Base-by-base conservation (phyloP, 2,329 filamentous ascomycete species). In the Coniochaeta sp. region DNA sequence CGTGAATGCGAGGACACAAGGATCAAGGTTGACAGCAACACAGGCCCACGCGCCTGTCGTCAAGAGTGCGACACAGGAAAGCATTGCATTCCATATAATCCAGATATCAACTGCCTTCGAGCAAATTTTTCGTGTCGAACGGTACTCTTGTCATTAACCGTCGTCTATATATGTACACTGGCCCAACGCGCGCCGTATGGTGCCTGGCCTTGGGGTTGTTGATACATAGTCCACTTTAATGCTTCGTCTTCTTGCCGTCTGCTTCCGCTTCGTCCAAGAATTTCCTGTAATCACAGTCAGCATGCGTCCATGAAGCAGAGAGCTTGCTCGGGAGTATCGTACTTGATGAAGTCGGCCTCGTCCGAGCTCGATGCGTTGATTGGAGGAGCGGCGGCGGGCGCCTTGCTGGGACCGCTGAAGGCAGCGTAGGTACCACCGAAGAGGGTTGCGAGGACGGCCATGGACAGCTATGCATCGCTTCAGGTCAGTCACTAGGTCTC, bases 301-400 rank as follows among this genome's bases (percentile, higher is more conserved):
- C 62, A 47, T 22, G 38, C 4, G 54, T 19, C 16, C 4, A 24
- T 36, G 34, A 12, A 32, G 22, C 30, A 58, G 55, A 58, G 56
- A 32, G 63, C n/a, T 5, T 6, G 57, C 60, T 40, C 60, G 63
- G 59, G 59, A 60, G 58, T 55, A 58, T 70, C 80, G 77, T 73
- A 86, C 83, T 85, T 84, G 78, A 86, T 85, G 74, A 86, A 86
- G 71, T 85, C 81, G 73, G 80, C 82, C 77, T 86, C 83, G 70
- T 85, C 83, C 68, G 82, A 77, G 75, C 78, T 84, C 58, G 81
- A 79, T 62, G 83, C 83, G 73, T 86, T 85, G 77, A 86, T 83
- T 57, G 83, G 83, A 64, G 83, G 83, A 57, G 79, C 72, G 61
- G 78, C 75, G 56, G 72, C 66, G 65, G 71, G 62, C 66, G 70